Percentiles rank a stretch among this genome's conserved stretches.
Conservation (phyloP, 2,329 filamentous ascomycete species). For the Sclerotinia glacialis region DNA sequence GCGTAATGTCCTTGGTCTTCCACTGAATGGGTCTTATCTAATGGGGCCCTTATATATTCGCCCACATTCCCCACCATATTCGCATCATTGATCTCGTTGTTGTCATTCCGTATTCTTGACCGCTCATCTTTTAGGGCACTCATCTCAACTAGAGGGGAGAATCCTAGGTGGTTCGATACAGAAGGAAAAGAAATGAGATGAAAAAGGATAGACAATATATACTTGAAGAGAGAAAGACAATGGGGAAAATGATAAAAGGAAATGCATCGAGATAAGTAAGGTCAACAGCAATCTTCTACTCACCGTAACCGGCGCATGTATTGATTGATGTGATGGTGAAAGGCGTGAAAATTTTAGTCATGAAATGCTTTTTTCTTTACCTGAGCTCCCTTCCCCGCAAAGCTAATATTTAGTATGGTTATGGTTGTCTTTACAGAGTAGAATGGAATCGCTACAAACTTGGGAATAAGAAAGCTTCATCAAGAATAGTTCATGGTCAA, state of each 20-base stretch:
- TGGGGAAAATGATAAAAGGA: not conserved
- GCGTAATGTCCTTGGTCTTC: not conserved
- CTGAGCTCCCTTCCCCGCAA: not conserved
- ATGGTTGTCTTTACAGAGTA: not conserved
- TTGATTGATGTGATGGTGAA: not conserved
- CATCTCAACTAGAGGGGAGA: conserved; percentile 1
- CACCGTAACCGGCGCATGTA: not conserved
- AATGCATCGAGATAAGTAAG: not conserved
- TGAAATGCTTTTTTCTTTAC: conserved; percentile 9
- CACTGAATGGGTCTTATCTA: not conserved
- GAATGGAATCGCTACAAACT: not conserved
- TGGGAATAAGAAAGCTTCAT: not conserved
- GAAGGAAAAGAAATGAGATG: not conserved
- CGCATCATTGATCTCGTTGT: conserved; percentile 4
- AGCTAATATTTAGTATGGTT: not conserved
- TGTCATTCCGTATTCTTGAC: not conserved
- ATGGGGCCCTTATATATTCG: not conserved
- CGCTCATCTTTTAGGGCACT: conserved; percentile 7
- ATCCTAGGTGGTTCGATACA: not conserved
- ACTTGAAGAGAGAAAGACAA: not conserved
- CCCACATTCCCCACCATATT: not conserved
- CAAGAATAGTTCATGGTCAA: not conserved
- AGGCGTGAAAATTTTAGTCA: conserved; percentile 5
- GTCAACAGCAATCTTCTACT: not conserved
- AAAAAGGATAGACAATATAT: not conserved